Evolutionary conservation across 495 filamentous ascomycete species (phyloP).

Genomic region (Hypoxylon lienhwacheense): DNA sequence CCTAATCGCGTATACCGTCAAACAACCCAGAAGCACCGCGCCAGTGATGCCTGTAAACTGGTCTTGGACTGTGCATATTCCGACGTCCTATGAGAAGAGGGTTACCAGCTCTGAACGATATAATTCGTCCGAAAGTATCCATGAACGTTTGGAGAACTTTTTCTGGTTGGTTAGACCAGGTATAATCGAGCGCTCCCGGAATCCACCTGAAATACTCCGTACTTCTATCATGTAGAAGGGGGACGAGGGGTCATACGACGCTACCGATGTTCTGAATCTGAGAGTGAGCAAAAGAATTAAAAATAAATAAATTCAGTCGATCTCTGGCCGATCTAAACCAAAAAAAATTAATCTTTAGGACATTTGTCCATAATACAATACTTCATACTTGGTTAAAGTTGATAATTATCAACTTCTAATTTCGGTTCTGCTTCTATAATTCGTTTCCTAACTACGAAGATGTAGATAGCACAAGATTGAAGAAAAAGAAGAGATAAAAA

Average conservation of each 20-base stretch:
- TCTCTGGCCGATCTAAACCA: slow-evolving; percentile 1
- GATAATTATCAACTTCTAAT: not conserved
- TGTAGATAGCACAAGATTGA: too few species aligned
- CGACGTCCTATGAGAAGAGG: slow-evolving; percentile 37
- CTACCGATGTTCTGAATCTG: slow-evolving; percentile 22
- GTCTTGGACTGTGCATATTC: slow-evolving; percentile 41
- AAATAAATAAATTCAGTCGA: slow-evolving; percentile 13
- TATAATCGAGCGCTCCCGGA: slow-evolving; percentile 31
- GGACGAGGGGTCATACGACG: slow-evolving; percentile 33
- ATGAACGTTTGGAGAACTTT: slow-evolving; percentile 33
- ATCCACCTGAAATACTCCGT: slow-evolving; percentile 22
- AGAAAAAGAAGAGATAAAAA: not conserved
- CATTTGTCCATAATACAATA: too few species aligned
- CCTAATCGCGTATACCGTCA: slow-evolving; percentile 17
- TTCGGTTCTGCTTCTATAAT: too few species aligned
- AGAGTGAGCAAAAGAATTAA: too few species aligned
- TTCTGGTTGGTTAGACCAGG: slow-evolving; percentile 35
- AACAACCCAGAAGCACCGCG: slow-evolving; percentile 31
- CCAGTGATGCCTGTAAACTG: slow-evolving; percentile 34
- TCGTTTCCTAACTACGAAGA: too few species aligned
- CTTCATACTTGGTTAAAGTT: too few species aligned
- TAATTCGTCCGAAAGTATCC: slow-evolving; percentile 32
- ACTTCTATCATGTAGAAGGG: slow-evolving; percentile 20
- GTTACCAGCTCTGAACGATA: slow-evolving; percentile 32
- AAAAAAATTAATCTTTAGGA: not conserved